Percentiles rank a stretch among this genome's conserved stretches.
These are phyloP conservation scores for Colletotrichum phormii DNA, from an alignment of 2,329 filamentous ascomycete genomes.

Conservation along the genomic window DNA sequence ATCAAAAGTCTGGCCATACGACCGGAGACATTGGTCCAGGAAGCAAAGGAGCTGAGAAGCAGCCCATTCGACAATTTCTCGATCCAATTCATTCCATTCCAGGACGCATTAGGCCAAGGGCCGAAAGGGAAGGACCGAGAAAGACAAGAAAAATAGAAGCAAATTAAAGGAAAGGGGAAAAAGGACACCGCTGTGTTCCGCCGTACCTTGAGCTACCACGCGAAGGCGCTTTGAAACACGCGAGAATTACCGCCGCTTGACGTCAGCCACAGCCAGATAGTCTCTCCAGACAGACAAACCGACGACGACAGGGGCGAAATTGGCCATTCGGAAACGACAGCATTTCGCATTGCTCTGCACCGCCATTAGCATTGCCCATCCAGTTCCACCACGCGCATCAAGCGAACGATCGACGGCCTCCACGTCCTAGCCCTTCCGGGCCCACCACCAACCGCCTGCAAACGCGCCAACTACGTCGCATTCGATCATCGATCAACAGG, in stretches of 20 bases:
- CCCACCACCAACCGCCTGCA: not conserved
- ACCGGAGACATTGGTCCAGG: not conserved
- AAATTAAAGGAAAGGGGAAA: constrained; percentile 3
- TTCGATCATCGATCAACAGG: constrained; percentile 24
- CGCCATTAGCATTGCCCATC: constrained; percentile 5
- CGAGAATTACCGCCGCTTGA: constrained; percentile 22
- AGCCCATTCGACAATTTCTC: not conserved
- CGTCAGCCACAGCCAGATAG: constrained; percentile 15
- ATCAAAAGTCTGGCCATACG: not conserved
- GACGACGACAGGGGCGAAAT: constrained; percentile 5
- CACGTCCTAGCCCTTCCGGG: not conserved
- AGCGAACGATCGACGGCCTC: constrained; percentile 5
- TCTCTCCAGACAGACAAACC: not conserved
- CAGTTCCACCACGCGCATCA: not conserved
- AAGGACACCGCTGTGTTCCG: not conserved
- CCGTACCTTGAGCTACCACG: constrained; percentile 4
- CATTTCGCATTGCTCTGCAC: constrained; percentile 9
- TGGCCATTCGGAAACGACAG: constrained; percentile 5
- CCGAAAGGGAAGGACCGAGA: constrained; percentile 21
- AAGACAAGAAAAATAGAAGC: not conserved
- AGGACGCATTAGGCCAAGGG: constrained; percentile 18
- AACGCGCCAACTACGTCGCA: constrained; percentile 22
- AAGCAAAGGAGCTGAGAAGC: not conserved
- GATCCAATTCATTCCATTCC: constrained; percentile 18
- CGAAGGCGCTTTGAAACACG: constrained; percentile 30